Base-by-base conservation (phyloP, 2,329 filamentous ascomycete genomes). In the Cadophora sp. region DNA sequence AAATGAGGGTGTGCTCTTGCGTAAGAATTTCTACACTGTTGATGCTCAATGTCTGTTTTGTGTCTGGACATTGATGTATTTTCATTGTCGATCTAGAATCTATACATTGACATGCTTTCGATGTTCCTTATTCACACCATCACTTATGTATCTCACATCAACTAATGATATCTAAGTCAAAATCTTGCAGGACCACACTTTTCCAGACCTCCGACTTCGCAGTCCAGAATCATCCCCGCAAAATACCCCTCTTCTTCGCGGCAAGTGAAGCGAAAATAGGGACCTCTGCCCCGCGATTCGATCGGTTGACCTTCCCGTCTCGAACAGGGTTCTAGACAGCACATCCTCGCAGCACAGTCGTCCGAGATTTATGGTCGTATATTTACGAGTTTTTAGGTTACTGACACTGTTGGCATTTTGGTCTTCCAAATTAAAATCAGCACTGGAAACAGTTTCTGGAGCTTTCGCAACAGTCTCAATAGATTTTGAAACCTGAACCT, bases 1-100 rank as follows among this genome's bases (percentile, higher is more conserved):
- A 76, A 74, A 61, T 73, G 67, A 73, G 43, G 37, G 37, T 16
- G 37, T 43, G 6, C 3, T 12, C 37, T 43, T 43, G 31, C n/a
- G 11, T 6, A 34, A 34, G 31, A 34, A 34, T 5, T 6, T 9
- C 7, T 48, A 59, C 51, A 50, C 8, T 14, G 43, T 19, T 26
- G n/a, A 24, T 19, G 26, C 40, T 31, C 27, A 2, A 55, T 34
- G 26, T 31, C 11, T 29, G 11, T 6, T 34, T 11, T 34, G 31
- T 11, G 2, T 43, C 40, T 43, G 6, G 19, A 58, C 7, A 37
- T 58, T 37, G 53, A 58, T n/a, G n/a, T n/a, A 31, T 22, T 34
- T 22, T 22, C 29, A 37, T 29, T n/a, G 27, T 7, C n/a, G n/a
- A n/a, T n/a, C n/a, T n/a, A n/a, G 2, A 55, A 27, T 55, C 29